Evolutionary conservation across 163 green algal genomes (phyloP).

Genomic region (Coccomyxa subellipsoidea): DNA sequence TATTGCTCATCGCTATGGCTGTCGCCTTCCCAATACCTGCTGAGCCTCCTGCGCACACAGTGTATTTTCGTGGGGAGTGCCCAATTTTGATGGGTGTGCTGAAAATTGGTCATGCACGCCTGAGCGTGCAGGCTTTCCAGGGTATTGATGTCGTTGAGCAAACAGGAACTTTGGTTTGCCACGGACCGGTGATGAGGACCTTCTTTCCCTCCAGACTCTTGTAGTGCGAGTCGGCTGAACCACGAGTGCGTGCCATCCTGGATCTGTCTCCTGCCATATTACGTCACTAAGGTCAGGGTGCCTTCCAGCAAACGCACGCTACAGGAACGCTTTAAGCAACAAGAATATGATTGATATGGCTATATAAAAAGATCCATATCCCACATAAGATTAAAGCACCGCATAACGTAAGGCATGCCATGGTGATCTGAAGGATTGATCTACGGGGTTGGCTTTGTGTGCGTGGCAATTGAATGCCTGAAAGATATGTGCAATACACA

Average conservation of each 20-base stretch:
- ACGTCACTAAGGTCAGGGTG: no score
- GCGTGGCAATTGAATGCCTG: no score
- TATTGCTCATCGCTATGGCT: background rate
- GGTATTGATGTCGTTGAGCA: background rate
- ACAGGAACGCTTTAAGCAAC: no score
- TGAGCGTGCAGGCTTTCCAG: background rate
- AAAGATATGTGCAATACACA: no score
- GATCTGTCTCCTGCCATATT: background rate
- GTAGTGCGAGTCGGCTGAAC: slow-evolving; percentile 1
- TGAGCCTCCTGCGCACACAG: background rate
- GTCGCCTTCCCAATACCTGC: background rate
- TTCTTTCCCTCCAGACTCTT: slow-evolving; percentile 1
- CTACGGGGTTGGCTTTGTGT: no score
- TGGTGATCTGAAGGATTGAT: no score
- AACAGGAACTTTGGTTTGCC: background rate
- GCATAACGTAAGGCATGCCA: no score
- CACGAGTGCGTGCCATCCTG: background rate
- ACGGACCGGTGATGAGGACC: slow-evolving; percentile 5
- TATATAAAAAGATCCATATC: no score
- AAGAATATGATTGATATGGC: no score
- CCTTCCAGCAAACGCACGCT: no score
- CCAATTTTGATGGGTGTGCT: background rate
- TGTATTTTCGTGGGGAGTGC: background rate
- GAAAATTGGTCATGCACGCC: background rate
- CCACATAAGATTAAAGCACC: no score